Base-by-base conservation (phyloP, 108 stramenopile species). In the Cyclotella atomus region DNA sequence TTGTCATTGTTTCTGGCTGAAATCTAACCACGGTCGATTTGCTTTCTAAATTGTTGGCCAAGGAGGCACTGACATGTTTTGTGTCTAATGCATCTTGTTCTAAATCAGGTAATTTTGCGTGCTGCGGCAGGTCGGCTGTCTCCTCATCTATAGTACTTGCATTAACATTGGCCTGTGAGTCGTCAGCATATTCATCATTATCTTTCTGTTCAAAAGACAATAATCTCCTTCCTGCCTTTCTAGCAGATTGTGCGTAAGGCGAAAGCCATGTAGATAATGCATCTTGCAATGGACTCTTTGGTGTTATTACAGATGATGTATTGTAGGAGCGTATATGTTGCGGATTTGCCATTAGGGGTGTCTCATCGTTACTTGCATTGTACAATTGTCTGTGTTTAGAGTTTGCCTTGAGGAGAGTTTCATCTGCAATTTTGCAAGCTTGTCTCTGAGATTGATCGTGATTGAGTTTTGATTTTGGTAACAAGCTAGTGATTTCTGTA, bases 201-300 rank as follows among this genome's bases (percentile, higher is more conserved):
- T 19, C n/a, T 49, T 65, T 27, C 5, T 47, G 25, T 47, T 65
- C 64, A 49, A 65, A 65, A 27, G 12, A 33, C 6, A 55, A 35
- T 25, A 62, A 46, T 33, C 25, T 69, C 30, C 68, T 17, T 3
- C 75, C 75, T 10, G 62, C 68, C 12, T 67, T 67, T 45, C 60
- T 52, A 12, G 68, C 75, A 28, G 68, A 63, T 27, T 68, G 28
- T 24, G 68, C 75, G 69, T 76, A 76, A 2, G 75, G 75, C 2
- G 75, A 68, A 56, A 76, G 68, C 75, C 75, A 76, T 29, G 75
- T 76, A n/a, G 68, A 56, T 17, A 76, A 25, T 20, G 75, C 75
- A 3, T 76, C 60, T 29, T 29, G 56, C 14, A 76, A 50, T n/a
- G 68, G 68, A 64, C 74, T 21, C 1, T 43, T 41, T 53, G 65